Conservation (phyloP, 2,329 filamentous ascomycete genomes). For the Trichophyton equinum region DNA sequence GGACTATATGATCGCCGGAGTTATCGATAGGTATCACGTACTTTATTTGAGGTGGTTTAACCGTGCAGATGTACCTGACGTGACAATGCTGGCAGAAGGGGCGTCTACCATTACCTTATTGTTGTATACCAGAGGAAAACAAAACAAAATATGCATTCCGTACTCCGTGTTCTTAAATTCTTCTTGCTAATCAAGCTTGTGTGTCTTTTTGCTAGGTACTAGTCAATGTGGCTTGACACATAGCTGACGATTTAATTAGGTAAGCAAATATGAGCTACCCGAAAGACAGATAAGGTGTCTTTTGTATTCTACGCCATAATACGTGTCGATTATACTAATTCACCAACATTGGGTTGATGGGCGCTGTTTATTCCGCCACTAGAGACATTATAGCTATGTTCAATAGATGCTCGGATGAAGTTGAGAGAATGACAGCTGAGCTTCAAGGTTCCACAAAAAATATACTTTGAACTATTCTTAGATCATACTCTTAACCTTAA, state of each 20-base stretch:
- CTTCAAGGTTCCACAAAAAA: no score
- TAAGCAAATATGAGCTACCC: not conserved
- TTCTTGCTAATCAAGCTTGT: not conserved
- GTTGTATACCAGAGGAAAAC: no score
- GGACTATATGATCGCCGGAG: not conserved
- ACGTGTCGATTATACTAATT: no score
- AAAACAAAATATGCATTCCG: not conserved
- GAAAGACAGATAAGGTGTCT: not conserved
- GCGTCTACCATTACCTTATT: no score
- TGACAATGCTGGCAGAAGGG: not conserved
- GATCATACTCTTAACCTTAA: not conserved
- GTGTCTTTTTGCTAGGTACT: not conserved
- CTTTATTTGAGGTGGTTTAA: not conserved
- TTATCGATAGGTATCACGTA: not conserved
- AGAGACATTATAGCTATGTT: no score
- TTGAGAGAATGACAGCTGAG: no score
- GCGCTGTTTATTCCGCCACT: no score
- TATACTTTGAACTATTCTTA: not conserved
- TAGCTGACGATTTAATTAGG: not conserved
- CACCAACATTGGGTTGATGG: no score
- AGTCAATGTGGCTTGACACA: not conserved
- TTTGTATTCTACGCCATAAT: not conserved
- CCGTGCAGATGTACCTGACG: not conserved
- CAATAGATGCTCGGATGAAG: no score
- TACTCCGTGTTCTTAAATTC: not conserved